Conservation (phyloP, 768 basidiomycete genomes). For the Russula ochroleuca region DNA sequence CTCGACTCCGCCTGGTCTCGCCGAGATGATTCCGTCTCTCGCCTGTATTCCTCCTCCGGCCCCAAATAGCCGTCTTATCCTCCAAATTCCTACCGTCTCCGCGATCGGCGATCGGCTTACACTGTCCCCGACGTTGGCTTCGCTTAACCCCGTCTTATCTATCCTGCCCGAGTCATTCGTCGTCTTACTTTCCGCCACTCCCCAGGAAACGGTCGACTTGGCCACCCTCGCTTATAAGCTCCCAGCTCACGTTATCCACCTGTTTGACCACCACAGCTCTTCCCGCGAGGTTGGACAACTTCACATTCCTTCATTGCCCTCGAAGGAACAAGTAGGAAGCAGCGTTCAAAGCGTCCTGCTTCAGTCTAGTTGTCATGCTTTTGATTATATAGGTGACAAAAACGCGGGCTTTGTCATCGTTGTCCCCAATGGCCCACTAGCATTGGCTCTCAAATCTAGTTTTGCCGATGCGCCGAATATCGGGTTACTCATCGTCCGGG, state of each 20-base stretch:
- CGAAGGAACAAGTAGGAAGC: slow-evolving; percentile 32
- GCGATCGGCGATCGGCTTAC: slow-evolving; percentile 60
- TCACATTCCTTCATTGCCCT: slow-evolving; percentile 39
- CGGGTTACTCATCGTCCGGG: slow-evolving; percentile 67
- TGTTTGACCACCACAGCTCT: slow-evolving; percentile 84
- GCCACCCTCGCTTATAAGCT: slow-evolving; percentile 72
- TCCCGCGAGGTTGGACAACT: slow-evolving; percentile 69
- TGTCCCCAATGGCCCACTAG: slow-evolving; percentile 69
- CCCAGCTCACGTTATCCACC: slow-evolving; percentile 72
- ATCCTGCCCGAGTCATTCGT: slow-evolving; percentile 62
- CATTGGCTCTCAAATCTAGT: slow-evolving; percentile 56
- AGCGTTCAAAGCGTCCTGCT: slow-evolving; percentile 49
- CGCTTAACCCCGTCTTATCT: slow-evolving; percentile 55
- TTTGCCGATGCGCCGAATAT: slow-evolving; percentile 45
- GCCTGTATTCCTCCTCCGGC: slow-evolving; percentile 62
- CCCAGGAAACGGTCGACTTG: slow-evolving; percentile 78
- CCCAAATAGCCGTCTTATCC: slow-evolving; percentile 60
- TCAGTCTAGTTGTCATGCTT: slow-evolving; percentile 63
- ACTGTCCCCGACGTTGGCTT: slow-evolving; percentile 72
- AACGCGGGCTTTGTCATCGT: slow-evolving; percentile 65
- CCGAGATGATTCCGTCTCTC: slow-evolving; percentile 77
- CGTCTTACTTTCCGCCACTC: slow-evolving; percentile 77
- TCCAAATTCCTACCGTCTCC: slow-evolving; percentile 79
- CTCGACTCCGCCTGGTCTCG: slow-evolving; percentile 79
- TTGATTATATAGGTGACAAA: slow-evolving; percentile 68